Conservation (phyloP, 2,329 filamentous ascomycete species). For the Alternaria alternata region DNA sequence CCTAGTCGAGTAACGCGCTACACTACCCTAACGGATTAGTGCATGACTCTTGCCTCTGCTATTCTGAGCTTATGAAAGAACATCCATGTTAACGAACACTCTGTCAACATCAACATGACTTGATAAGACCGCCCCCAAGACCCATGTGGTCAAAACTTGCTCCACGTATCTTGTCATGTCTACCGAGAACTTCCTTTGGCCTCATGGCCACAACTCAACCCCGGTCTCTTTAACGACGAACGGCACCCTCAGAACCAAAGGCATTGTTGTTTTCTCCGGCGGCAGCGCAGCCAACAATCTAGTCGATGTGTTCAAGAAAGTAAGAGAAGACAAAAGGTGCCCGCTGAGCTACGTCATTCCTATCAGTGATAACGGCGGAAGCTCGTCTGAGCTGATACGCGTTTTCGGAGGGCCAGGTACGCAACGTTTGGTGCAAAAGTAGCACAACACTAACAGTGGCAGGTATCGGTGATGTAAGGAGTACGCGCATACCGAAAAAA, state of each 20-base stretch:
- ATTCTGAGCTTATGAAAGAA: slow-evolving; percentile 24
- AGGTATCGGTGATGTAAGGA: slow-evolving; percentile 78
- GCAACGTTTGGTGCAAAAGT: slow-evolving; percentile 10
- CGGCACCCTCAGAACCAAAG: slow-evolving; percentile 49
- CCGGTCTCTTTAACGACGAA: slow-evolving; percentile 31
- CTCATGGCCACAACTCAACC: slow-evolving; percentile 25
- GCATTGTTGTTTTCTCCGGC: slow-evolving; percentile 87
- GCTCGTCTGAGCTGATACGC: slow-evolving; percentile 89
- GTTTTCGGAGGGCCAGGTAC: slow-evolving; percentile 92
- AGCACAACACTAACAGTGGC: slow-evolving; percentile 5
- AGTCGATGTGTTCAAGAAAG: slow-evolving; percentile 82
- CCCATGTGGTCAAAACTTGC: slow-evolving; percentile 25
- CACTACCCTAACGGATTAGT: slow-evolving; percentile 26
- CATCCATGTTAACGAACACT: slow-evolving; percentile 25
- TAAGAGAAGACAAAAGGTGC: slow-evolving; percentile 69
- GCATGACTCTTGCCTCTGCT: slow-evolving; percentile 37
- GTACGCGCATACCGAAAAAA: slow-evolving; percentile 56
- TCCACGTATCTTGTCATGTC: slow-evolving; percentile 23
- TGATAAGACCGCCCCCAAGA: slow-evolving; percentile 21
- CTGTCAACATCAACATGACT: slow-evolving; percentile 27
- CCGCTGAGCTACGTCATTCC: slow-evolving; percentile 86
- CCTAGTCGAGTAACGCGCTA: slow-evolving; percentile 30
- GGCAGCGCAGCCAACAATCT: slow-evolving; percentile 94
- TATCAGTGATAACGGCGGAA: slow-evolving; percentile 95
- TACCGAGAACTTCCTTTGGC: slow-evolving; percentile 29